Evolutionary conservation across 805 yeast species (phyloP).

Genomic region (Nakazawaea peltata): DNA sequence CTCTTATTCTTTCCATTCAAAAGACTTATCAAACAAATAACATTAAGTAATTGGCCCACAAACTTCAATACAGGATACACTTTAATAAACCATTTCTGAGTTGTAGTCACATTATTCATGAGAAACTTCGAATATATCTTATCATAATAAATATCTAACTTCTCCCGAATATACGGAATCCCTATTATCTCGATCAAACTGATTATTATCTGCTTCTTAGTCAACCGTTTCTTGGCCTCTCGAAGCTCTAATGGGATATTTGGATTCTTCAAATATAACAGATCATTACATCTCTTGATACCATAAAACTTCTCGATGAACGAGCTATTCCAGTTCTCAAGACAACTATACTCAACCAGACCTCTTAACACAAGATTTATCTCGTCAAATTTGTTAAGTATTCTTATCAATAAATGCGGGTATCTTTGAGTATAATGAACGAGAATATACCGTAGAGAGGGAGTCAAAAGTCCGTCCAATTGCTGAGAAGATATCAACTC

Average conservation of each 20-base stretch:
- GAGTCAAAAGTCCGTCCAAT: constrained; percentile 68
- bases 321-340: constrained; percentile 71
- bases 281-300: constrained; percentile 48
- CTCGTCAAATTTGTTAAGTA: constrained; percentile 73
- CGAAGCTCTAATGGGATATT: constrained; percentile 2
- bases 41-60: constrained; percentile 35
- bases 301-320: constrained; percentile 94
- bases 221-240: constrained; percentile 37
- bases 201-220: constrained; percentile 41
- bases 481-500: constrained; percentile 82
- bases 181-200: constrained; percentile 56
- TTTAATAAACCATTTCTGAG: constrained; percentile 39
- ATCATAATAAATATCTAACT: constrained; percentile 58
- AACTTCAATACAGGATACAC: constrained; percentile 55
- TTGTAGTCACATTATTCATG: constrained; percentile 27
- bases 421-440: constrained; percentile 74
- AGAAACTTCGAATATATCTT: constrained; percentile 51
- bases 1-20: constrained; percentile 60
- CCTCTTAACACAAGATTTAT: constrained; percentile 54
- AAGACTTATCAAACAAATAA: constrained; percentile 54
- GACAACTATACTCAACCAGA: constrained; percentile 59
- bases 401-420: constrained; percentile 54
- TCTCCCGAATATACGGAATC: constrained; percentile 61
- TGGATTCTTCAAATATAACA: not conserved
- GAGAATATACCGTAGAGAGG: constrained; percentile 71